Base-by-base conservation (phyloP, 257 asterid species). In the Przewalskia tangutica region DNA sequence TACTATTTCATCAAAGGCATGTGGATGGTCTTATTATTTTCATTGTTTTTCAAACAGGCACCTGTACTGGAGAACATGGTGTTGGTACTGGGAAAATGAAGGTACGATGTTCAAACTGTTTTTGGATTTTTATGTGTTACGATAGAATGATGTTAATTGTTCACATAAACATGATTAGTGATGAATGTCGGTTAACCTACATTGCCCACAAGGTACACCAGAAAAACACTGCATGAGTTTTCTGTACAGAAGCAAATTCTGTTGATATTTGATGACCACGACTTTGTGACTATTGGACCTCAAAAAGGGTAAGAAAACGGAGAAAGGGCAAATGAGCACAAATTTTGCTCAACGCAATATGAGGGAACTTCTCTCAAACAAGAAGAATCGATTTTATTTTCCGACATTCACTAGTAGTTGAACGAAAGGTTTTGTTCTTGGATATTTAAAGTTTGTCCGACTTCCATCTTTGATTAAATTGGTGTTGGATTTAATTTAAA, bases 51-150 rank as follows among this genome's bases (percentile, higher is more conserved):
- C 51, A 80, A 4, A 73, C 89, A 95, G 99, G 98, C 86, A 94
- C 99, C 2, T 95, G 99, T 89, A 94, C 99, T 0, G 99, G 99
- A 85, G 99, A 95, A 88, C 99, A 95, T 84, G 97, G 99, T 11
- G 97, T 95, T 18, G 98, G 98, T 87, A 95, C 99, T 0, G 99
- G 99, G 77, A 95, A 95, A 88, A 91, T 91, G 95, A 95, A 95
- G 99, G 99, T 95, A 91, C 40, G 63, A 5, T 20, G 56, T 32
- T 50, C 46, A 77, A 10, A 58, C 18, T 17, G 64, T 46, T 77
- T 12, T 62, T 81, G 73, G 10, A 9, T 55, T 38, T 54, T 58
- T 32, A 68, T 79, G 85, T 63, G 65, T 82, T 73, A 48, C 38
- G 13, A 13, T 65, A 36, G 23, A 23, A 36, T 65, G 3, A 36